Evolutionary conservation across 768 basidiomycete genomes (phyloP).

Genomic region (Leccinum pellstonianum): DNA sequence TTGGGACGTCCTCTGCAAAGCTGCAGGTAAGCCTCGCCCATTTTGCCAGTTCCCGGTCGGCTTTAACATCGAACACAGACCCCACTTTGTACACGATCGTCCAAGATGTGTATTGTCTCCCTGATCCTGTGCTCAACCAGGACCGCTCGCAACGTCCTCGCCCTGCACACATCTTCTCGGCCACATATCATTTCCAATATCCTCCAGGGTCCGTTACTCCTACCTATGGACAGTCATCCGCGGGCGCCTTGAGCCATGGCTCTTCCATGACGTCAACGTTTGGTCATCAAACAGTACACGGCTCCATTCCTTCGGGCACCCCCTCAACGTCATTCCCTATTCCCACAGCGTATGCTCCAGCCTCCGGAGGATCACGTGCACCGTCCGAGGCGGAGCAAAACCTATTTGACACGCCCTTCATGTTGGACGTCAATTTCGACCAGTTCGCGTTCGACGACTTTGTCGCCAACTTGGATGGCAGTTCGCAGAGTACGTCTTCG

Average conservation of each 20-base stretch:
- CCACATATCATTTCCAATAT: conserved; percentile 57
- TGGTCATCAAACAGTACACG: conserved; percentile 2
- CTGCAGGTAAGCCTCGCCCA: conserved; percentile 43
- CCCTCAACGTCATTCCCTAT: conserved; percentile 10
- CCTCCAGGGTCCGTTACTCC: conserved; percentile 15
- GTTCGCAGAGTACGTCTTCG: conserved; percentile 22
- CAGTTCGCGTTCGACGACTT: conserved; percentile 29
- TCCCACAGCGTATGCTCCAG: not conserved
- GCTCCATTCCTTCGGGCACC: not conserved
- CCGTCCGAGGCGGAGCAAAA: conserved; percentile 19
- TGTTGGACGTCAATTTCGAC: conserved; percentile 31
- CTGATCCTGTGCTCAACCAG: conserved; percentile 24
- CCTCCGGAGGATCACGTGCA: not conserved
- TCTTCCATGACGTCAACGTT: conserved; percentile 20
- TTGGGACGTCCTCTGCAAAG: conserved; percentile 59
- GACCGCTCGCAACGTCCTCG: conserved; percentile 23
- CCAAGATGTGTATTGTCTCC: conserved; percentile 52
- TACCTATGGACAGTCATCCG: conserved; percentile 9
- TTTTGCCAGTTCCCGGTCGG: not conserved
- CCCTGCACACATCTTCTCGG: conserved; percentile 48
- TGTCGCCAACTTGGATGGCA: conserved; percentile 17
- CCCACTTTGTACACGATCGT: conserved; percentile 64
- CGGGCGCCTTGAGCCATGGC: conserved; percentile 11
- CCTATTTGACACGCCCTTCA: conserved; percentile 30
- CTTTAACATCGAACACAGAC: conserved; percentile 41